phyloP scores from a whole-genome alignment of 306 rosid genomes.

The Pyrus pyrifolia region DNA sequence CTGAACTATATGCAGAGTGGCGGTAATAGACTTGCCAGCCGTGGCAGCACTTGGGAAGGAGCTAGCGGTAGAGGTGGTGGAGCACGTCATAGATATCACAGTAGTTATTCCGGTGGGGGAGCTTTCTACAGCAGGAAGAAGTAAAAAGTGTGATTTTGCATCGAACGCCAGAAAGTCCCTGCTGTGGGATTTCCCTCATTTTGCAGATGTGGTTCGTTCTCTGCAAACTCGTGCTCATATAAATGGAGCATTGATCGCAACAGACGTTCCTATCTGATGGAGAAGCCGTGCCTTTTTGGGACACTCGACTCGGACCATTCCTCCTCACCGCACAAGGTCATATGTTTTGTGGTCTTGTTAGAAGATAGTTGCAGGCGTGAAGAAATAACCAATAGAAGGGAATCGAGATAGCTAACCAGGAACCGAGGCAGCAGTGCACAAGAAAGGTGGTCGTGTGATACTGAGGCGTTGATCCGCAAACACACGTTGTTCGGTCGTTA shows the following conservation, averaged over 20 bases:
- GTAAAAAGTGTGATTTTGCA: slow-evolving; percentile 19
- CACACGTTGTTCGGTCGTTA: neutral
- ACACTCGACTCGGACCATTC: neutral
- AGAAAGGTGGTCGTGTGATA: neutral
- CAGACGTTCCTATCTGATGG: neutral
- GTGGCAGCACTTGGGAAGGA: slow-evolving; percentile 64
- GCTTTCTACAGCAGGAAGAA: slow-evolving; percentile 60
- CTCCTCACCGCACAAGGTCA: neutral
- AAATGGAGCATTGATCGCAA: neutral
- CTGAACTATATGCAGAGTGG: slow-evolving; percentile 67
- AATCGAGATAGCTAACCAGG: neutral
- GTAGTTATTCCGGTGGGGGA: slow-evolving; percentile 56
- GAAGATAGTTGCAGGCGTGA: neutral
- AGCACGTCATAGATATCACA: slow-evolving; percentile 60
- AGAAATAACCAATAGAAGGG: neutral
- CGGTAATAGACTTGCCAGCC: slow-evolving; percentile 43
- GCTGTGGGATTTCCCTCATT: neutral
- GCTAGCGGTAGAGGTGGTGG: slow-evolving; percentile 60
- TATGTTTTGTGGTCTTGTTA: neutral
- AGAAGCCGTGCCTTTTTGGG: slow-evolving; percentile 3
- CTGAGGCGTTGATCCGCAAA: slow-evolving; percentile 3
- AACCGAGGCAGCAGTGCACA: neutral
- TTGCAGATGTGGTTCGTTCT: neutral
- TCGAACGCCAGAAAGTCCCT: neutral
- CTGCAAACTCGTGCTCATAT: neutral